Evolutionary conservation across 371 early-diverging fungal species (phyloP).

Genomic region (Mucor saturninus): DNA sequence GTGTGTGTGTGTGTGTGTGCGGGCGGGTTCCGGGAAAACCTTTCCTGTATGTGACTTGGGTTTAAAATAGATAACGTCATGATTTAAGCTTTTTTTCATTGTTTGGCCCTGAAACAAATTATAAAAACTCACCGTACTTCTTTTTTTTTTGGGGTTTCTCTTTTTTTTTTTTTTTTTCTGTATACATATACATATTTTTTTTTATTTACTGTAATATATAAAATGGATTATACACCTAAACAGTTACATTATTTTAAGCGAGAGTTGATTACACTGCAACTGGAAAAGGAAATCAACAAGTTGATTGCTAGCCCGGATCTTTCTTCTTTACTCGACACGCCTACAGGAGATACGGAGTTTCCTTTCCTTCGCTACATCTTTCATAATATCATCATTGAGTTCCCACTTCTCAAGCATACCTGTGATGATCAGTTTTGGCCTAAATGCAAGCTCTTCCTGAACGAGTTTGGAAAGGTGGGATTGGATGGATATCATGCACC

Average conservation of each 20-base stretch:
- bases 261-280: conserved; percentile 25
- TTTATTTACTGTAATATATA: too few relatives aligned
- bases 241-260: conserved; percentile 37
- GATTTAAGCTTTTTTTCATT: too few relatives aligned
- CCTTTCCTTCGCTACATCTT: conserved; percentile 48
- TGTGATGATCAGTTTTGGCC: conserved; percentile 43
- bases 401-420: conserved; percentile 45
- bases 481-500: conserved; percentile 32
- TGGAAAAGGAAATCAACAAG: conserved; percentile 16
- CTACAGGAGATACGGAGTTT: conserved; percentile 1
- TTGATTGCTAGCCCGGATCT: conserved; percentile 15
- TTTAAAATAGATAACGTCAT: too few relatives aligned
- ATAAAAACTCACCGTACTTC: background rate
- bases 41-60: too few relatives aligned
- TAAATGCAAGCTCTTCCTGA: conserved; percentile 40
- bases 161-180: conserved; percentile 5
- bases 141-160: conserved; percentile 8
- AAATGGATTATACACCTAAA: conserved; percentile 30
- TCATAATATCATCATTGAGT: conserved; percentile 38
- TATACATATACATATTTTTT: background rate
- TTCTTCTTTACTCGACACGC: conserved; percentile 5
- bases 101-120: too few relatives aligned
- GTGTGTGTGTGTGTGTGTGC: too few relatives aligned
- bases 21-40: too few relatives aligned
- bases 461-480: conserved; percentile 40